Evolutionary conservation across 192 early-diverging fungal genomes (phyloP).

Genomic region (Umbelopsis vinacea): DNA sequence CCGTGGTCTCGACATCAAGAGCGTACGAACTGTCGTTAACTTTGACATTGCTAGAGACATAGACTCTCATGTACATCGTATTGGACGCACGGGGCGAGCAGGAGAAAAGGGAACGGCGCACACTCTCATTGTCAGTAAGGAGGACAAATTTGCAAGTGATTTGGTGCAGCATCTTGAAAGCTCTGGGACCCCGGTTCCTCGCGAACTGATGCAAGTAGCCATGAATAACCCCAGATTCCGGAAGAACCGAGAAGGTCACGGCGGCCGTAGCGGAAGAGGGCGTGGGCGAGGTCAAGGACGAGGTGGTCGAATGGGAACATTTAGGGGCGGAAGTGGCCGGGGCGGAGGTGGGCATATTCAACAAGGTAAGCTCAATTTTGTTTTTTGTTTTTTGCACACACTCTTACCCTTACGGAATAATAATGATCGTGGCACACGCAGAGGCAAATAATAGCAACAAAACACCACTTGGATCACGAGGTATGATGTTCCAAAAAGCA

Average conservation of each 20-base stretch:
- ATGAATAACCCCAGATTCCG: conserved; percentile 70
- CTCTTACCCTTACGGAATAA: conserved; percentile 33
- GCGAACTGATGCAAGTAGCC: conserved; percentile 47
- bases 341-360: conserved; percentile 31
- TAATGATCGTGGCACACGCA: conserved; percentile 1
- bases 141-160: conserved; percentile 67
- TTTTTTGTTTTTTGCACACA: not conserved
- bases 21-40: conserved; percentile 76
- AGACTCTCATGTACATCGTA: conserved; percentile 82
- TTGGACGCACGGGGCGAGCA: conserved; percentile 73
- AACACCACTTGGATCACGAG: conserved; percentile 27
- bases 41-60: conserved; percentile 84
- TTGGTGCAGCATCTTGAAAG: conserved; percentile 65
- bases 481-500: conserved; percentile 36
- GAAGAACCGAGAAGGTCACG: conserved; percentile 36
- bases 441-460: conserved; percentile 16
- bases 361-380: conserved; percentile 43
- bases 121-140: conserved; percentile 64
- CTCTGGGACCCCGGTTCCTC: conserved; percentile 54
- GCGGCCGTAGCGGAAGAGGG: conserved; percentile 49
- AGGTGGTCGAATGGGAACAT: conserved; percentile 26
- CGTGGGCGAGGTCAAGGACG: conserved; percentile 52
- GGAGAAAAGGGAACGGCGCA: conserved; percentile 71
- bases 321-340: conserved; percentile 41
- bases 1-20: conserved; percentile 82